phyloP scores from a whole-genome alignment of 2,329 filamentous ascomycete species.

The Sarocladium kiliense region DNA sequence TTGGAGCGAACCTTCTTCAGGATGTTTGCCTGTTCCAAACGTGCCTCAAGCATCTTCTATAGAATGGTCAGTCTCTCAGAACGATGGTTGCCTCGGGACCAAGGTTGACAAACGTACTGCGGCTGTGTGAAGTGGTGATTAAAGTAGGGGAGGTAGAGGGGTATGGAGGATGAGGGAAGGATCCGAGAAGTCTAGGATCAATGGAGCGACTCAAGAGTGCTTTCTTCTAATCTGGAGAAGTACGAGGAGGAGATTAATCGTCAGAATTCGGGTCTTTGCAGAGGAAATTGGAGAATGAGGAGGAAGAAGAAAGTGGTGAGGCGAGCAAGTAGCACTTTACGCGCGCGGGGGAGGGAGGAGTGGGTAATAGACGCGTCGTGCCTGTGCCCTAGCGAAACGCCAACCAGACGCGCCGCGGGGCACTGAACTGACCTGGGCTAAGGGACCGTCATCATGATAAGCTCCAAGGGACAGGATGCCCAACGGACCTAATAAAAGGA shows the following conservation, averaged over 20 bases:
- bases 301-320: constrained; percentile 14
- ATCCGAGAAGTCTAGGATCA: not conserved
- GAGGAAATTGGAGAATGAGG: constrained; percentile 3
- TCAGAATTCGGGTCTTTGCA: not conserved
- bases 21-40: constrained; percentile 86
- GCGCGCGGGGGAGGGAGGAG: constrained; percentile 19
- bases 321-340: constrained; percentile 27
- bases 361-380: constrained; percentile 26
- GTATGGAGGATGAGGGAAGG: not conserved
- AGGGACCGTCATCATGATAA: too few relatives aligned
- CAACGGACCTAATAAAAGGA: not conserved
- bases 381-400: constrained; percentile 10
- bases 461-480: too few relatives aligned
- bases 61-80: not conserved
- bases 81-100: not conserved
- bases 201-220: not conserved
- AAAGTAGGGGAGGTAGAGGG: constrained; percentile 8
- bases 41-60: constrained; percentile 83
- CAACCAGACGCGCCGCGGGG: constrained; percentile 14
- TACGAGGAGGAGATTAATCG: not conserved
- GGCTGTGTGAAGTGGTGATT: constrained; percentile 3
- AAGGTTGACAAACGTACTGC: not conserved
- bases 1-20: constrained; percentile 78
- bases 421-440: too few relatives aligned
- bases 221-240: not conserved